Evolutionary conservation across 805 yeast species (phyloP).

Genomic region (Nakazawaea wyomingensis): DNA sequence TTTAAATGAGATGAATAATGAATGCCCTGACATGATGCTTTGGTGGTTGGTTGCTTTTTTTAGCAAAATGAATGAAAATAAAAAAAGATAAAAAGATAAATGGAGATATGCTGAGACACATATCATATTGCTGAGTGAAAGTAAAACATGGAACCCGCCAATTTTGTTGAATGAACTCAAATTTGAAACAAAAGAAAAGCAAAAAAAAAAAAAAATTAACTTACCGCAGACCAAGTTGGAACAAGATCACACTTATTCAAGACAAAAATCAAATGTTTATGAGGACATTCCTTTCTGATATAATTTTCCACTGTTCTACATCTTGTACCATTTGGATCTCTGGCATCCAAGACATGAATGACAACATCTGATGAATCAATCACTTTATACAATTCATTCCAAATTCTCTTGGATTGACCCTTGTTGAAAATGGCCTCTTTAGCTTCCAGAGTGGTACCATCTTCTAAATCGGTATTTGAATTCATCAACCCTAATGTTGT

Average conservation of each 20-base stretch:
- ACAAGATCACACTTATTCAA: conserved; percentile 96
- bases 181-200: background rate
- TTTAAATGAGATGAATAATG: conserved; percentile 21
- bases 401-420: conserved; percentile 97
- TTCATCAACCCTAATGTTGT: conserved; percentile 81
- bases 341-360: conserved; percentile 92
- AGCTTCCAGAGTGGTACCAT: conserved; percentile 85
- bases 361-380: conserved; percentile 97
- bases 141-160: background rate
- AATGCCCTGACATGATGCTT: conserved; percentile 82
- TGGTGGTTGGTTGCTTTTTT: conserved; percentile 38
- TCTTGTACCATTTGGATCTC: conserved; percentile 96
- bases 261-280: conserved; percentile 91
- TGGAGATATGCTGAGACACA: conserved; percentile 13
- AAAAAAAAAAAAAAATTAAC: conserved; percentile 34
- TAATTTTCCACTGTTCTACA: conserved; percentile 92
- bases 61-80: conserved; percentile 12
- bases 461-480: conserved; percentile 47
- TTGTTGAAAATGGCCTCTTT: conserved; percentile 93
- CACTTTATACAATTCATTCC: conserved; percentile 97
- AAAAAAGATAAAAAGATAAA: conserved; percentile 14
- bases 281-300: conserved; percentile 90
- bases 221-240: conserved; percentile 99
- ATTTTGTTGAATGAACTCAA: background rate
- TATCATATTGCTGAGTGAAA: conserved; percentile 1